Evolutionary conservation across 352 stramenopile genomes (phyloP).

Genomic region (Phytophthora agathidicida): DNA sequence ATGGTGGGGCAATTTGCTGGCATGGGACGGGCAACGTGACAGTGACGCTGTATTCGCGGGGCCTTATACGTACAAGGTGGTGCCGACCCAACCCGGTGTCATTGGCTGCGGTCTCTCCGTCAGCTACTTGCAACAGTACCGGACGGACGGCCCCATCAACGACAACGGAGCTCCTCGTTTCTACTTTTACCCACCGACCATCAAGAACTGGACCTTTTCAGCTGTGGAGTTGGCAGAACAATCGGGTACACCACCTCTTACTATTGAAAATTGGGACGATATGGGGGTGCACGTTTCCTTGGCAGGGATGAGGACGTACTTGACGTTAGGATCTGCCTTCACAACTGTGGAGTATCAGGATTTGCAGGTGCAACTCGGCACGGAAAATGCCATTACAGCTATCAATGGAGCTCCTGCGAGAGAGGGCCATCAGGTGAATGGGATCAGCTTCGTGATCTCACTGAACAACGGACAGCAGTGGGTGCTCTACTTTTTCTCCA

Average conservation of each 20-base stretch:
- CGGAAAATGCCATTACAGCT: conserved; percentile 61
- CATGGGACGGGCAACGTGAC: conserved; percentile 57
- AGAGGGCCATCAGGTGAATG: conserved; percentile 45
- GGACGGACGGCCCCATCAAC: conserved; percentile 66
- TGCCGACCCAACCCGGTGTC: conserved; percentile 33
- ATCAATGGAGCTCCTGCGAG: conserved; percentile 57
- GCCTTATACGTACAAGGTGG: conserved; percentile 73
- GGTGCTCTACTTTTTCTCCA: conserved; percentile 70
- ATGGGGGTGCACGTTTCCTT: conserved; percentile 67
- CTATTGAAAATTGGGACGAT: conserved; percentile 78
- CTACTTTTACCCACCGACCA: conserved; percentile 78
- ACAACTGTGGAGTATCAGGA: conserved; percentile 75
- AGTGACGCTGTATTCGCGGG: conserved; percentile 78
- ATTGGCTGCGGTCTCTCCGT: conserved; percentile 59
- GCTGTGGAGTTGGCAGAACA: conserved; percentile 46
- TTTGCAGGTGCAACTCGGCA: conserved; percentile 65
- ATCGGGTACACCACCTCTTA: conserved; percentile 27
- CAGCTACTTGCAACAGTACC: conserved; percentile 80
- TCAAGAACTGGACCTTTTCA: conserved; percentile 81
- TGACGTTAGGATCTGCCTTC: conserved; percentile 78
- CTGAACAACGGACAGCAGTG: conserved; percentile 84
- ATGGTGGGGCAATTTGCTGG: conserved; percentile 87
- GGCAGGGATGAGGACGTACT: conserved; percentile 53
- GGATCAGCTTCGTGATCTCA: conserved; percentile 54
- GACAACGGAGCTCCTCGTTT: conserved; percentile 86